phyloP scores from a whole-genome alignment of 805 yeast species.

The Ogataea nonfermentans region DNA sequence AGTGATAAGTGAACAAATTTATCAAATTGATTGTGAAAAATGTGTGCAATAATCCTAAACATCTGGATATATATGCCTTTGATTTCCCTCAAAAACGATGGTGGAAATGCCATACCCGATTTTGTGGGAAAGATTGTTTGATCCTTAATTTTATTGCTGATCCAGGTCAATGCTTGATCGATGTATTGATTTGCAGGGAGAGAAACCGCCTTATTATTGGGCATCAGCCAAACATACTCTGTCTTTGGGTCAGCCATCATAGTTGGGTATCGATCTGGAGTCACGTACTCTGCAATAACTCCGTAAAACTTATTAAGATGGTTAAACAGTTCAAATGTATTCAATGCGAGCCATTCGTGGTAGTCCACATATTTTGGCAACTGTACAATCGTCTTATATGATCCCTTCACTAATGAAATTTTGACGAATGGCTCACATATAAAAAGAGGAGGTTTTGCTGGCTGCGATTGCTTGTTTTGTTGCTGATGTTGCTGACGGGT shows the following conservation, averaged over 20 bases:
- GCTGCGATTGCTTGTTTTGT: slow-evolving; percentile 22
- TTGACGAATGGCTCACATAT: slow-evolving; percentile 90
- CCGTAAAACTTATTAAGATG: slow-evolving; percentile 87
- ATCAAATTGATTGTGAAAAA: slow-evolving; percentile 93
- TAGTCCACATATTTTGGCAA: slow-evolving; percentile 91
- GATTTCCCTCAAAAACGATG: slow-evolving; percentile 75
- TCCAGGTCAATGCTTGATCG: slow-evolving; percentile 89
- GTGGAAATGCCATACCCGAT: slow-evolving; percentile 86
- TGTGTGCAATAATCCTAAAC: slow-evolving; percentile 94
- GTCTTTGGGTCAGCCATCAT: slow-evolving; percentile 96
- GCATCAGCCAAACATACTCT: slow-evolving; percentile 83
- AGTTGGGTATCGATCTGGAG: slow-evolving; percentile 84
- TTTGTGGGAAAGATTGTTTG: slow-evolving; percentile 90
- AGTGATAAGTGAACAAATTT: slow-evolving; percentile 85
- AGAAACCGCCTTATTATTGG: slow-evolving; percentile 70
- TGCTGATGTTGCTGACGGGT: slow-evolving; percentile 29
- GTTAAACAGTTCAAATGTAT: slow-evolving; percentile 84
- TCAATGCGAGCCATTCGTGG: slow-evolving; percentile 95
- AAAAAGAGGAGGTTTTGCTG: slow-evolving; percentile 54
- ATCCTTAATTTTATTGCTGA: slow-evolving; percentile 81
- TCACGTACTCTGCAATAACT: slow-evolving; percentile 85
- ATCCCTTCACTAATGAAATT: slow-evolving; percentile 93
- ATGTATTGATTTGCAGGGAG: slow-evolving; percentile 93
- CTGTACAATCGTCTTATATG: slow-evolving; percentile 93
- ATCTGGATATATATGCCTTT: slow-evolving; percentile 87